These are phyloP conservation scores for Lactarius psammicola DNA, from an alignment of 768 basidiomycete species.

Conservation along the genomic window DNA sequence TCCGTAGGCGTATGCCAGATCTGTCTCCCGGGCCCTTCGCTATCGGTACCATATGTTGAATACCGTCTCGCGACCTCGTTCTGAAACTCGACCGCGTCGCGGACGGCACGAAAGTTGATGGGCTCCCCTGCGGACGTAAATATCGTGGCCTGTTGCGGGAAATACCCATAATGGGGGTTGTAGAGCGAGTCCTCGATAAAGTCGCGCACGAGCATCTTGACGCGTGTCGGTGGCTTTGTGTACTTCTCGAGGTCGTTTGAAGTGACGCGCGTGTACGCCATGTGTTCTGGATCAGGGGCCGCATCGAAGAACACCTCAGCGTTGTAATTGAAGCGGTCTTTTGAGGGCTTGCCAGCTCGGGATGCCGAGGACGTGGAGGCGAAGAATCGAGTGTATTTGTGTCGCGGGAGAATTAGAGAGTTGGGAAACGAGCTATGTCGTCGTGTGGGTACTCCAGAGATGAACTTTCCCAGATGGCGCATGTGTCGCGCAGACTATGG, in stretches of 20 bases:
- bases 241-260: slow-evolving; percentile 64
- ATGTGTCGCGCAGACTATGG: slow-evolving; percentile 19
- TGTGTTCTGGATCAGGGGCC: slow-evolving; percentile 44
- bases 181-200: slow-evolving; percentile 97
- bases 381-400: slow-evolving; percentile 5
- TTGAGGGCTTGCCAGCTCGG: slow-evolving; percentile 3
- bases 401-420: neutral
- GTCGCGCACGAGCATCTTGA: slow-evolving; percentile 94
- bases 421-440: slow-evolving; percentile 4
- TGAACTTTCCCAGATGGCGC: slow-evolving; percentile 23
- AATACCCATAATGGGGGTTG: slow-evolving; percentile 97
- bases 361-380: slow-evolving; percentile 9
- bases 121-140: slow-evolving; percentile 60
- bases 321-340: slow-evolving; percentile 82
- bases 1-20: slow-evolving; percentile 99
- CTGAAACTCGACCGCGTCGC: slow-evolving; percentile 74
- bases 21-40: slow-evolving; percentile 76
- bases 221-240: slow-evolving; percentile 64
- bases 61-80: slow-evolving; percentile 78
- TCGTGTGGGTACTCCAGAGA: slow-evolving; percentile 16
- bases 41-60: slow-evolving; percentile 61
- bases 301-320: slow-evolving; percentile 53
- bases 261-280: slow-evolving; percentile 57
- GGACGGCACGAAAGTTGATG: slow-evolving; percentile 68
- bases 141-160: slow-evolving; percentile 89